Conservation (phyloP, 2,329 filamentous ascomycete species). For the Sporothrix schenckii region DNA sequence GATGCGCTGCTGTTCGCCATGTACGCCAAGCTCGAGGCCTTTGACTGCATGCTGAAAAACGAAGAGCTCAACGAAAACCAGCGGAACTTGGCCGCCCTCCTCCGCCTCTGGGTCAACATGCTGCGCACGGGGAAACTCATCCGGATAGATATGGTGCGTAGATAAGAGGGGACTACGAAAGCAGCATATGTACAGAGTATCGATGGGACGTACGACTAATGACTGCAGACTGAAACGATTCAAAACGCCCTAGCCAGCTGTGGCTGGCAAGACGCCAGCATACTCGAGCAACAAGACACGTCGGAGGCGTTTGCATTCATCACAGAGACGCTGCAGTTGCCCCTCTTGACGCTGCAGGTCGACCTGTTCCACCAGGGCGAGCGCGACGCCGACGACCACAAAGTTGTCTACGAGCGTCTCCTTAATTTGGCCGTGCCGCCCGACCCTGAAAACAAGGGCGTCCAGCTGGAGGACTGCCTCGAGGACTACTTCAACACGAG, state of each 20-base stretch:
- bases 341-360: slow-evolving; percentile 86
- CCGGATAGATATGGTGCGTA: slow-evolving; percentile 74
- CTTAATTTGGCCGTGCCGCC: slow-evolving; percentile 88
- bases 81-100: slow-evolving; percentile 72
- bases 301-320: slow-evolving; percentile 96
- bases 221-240: slow-evolving; percentile 46
- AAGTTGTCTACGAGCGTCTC: slow-evolving; percentile 87
- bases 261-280: slow-evolving; percentile 81
- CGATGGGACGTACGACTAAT: neutral
- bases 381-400: slow-evolving; percentile 85
- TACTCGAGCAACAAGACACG: slow-evolving; percentile 85
- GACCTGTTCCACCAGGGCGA: slow-evolving; percentile 89
- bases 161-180: too few relatives aligned
- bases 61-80: slow-evolving; percentile 72
- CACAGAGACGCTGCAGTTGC: slow-evolving; percentile 83
- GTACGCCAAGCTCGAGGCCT: slow-evolving; percentile 87
- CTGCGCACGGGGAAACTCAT: slow-evolving; percentile 83
- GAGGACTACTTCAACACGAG: slow-evolving; percentile 94
- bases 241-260: slow-evolving; percentile 82
- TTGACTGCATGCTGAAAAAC: slow-evolving; percentile 89
- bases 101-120: slow-evolving; percentile 93
- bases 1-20: slow-evolving; percentile 92
- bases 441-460: slow-evolving; percentile 67
- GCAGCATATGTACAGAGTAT: neutral
- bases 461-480: slow-evolving; percentile 87